Conservation (phyloP, 1,139 yeast genomes). For the Pichia sp. region DNA sequence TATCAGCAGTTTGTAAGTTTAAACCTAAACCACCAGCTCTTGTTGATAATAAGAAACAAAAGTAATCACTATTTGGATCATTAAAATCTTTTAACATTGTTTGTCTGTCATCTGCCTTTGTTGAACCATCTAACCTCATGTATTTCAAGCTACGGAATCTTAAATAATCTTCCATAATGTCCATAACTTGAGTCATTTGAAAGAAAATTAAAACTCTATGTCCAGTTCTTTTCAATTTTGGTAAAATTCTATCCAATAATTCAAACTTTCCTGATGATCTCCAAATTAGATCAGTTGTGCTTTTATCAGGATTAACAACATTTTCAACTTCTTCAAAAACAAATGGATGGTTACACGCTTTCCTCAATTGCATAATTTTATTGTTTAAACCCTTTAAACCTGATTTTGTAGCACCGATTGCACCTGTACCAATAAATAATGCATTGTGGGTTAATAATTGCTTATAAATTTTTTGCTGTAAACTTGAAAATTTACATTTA, state of each 20-base stretch:
- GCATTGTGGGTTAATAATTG: constrained; percentile 71
- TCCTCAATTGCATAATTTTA: constrained; percentile 91
- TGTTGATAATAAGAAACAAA: constrained; percentile 72
- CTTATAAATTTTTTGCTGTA: constrained; percentile 73
- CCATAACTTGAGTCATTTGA: constrained; percentile 88
- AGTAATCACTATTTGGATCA: constrained; percentile 65
- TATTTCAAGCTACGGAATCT: constrained; percentile 59
- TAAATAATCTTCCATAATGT: constrained; percentile 80
- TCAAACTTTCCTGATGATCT: constrained; percentile 71
- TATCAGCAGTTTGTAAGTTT: constrained; percentile 81
- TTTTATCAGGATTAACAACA: constrained; percentile 67
- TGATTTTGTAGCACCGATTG: constrained; percentile 35
- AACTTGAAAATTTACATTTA: constrained; percentile 87
- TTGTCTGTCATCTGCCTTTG: constrained; percentile 80
- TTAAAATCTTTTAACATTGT: constrained; percentile 61
- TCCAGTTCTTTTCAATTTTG: constrained; percentile 68
- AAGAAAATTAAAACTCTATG: constrained; percentile 77
- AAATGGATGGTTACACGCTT: constrained; percentile 95
- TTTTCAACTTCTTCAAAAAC: constrained; percentile 94
- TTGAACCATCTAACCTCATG: constrained; percentile 74
- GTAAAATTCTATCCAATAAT: constrained; percentile 63
- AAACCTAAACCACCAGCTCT: constrained; percentile 90
- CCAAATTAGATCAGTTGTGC: constrained; percentile 70
- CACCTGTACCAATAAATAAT: constrained; percentile 50
- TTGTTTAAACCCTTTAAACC: constrained; percentile 83